phyloP scores from a whole-genome alignment of 768 basidiomycete species.

The Tricholomella constricta region DNA sequence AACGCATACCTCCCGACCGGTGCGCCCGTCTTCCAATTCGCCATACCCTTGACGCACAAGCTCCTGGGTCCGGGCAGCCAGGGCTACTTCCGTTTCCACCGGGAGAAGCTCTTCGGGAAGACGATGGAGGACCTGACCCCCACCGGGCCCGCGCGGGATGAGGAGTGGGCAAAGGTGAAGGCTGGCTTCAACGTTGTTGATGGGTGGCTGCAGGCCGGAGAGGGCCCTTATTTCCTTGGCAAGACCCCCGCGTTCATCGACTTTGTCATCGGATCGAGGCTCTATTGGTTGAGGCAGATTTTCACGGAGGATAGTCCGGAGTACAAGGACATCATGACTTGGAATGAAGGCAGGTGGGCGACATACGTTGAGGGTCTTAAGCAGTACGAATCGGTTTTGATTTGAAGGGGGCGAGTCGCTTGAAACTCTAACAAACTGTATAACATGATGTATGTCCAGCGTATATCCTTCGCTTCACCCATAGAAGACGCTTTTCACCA shows the following conservation, averaged over 20 bases:
- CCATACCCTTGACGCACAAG: slow-evolving; percentile 19
- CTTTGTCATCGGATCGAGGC: slow-evolving; percentile 25
- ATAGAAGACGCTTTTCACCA: too few relatives aligned
- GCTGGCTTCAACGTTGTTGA: slow-evolving; percentile 23
- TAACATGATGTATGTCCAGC: background rate
- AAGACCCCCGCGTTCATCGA: slow-evolving; percentile 31
- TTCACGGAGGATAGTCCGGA: slow-evolving; percentile 27
- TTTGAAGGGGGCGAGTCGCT: background rate
- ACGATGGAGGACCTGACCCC: slow-evolving; percentile 35
- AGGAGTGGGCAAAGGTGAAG: slow-evolving; percentile 29
- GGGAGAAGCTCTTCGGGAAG: slow-evolving; percentile 28
- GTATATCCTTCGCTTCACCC: too few relatives aligned
- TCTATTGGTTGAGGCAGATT: slow-evolving; percentile 25
- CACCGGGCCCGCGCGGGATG: slow-evolving; percentile 24
- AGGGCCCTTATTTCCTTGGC: slow-evolving; percentile 27
- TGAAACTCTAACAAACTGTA: background rate
- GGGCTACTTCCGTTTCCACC: slow-evolving; percentile 36
- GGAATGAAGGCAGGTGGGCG: slow-evolving; percentile 32
- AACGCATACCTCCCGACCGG: background rate
- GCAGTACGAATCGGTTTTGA: slow-evolving; percentile 16
- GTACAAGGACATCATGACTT: slow-evolving; percentile 30
- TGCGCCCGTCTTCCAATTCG: slow-evolving; percentile 9
- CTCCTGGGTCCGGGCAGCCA: slow-evolving; percentile 33
- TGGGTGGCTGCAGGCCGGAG: slow-evolving; percentile 19
- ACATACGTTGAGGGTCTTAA: slow-evolving; percentile 21